These are phyloP conservation scores for Solanum clarkiae DNA, from an alignment of 257 asterid species.

Conservation along the genomic window DNA sequence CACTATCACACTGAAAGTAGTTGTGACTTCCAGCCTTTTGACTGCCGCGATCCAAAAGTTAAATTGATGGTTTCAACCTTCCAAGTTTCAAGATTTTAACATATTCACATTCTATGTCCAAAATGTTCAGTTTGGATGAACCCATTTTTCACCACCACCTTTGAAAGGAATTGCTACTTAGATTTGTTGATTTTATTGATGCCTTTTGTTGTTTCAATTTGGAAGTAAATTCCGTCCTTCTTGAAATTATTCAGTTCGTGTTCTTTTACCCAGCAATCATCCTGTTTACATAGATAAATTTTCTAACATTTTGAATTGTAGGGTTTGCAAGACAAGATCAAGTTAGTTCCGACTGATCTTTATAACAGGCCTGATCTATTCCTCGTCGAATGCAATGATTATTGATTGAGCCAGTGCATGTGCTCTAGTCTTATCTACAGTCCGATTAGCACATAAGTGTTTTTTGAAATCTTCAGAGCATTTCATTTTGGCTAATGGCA, in stretches of 20 bases:
- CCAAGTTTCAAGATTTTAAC: background rate
- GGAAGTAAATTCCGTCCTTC: background rate
- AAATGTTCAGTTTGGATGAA: background rate
- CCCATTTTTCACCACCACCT: background rate
- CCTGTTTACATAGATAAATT: background rate
- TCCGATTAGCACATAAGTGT: background rate
- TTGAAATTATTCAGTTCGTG: background rate
- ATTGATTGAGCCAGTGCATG: background rate
- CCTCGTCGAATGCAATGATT: background rate
- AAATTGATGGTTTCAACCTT: background rate
- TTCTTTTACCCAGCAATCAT: background rate
- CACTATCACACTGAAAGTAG: background rate
- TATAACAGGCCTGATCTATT: constrained; percentile 27
- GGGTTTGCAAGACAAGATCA: constrained; percentile 47
- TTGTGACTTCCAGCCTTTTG: background rate
- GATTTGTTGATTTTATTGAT: background rate
- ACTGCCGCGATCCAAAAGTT: background rate
- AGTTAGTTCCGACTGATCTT: constrained; percentile 41
- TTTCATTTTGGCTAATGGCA: background rate
- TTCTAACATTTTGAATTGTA: background rate
- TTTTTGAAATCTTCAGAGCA: background rate
- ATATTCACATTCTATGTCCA: background rate
- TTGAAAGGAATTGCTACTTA: background rate
- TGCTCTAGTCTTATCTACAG: background rate
- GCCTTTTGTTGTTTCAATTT: background rate